Base-by-base conservation (phyloP, 2,329 filamentous ascomycete species). In the Epicoccum nigrum region DNA sequence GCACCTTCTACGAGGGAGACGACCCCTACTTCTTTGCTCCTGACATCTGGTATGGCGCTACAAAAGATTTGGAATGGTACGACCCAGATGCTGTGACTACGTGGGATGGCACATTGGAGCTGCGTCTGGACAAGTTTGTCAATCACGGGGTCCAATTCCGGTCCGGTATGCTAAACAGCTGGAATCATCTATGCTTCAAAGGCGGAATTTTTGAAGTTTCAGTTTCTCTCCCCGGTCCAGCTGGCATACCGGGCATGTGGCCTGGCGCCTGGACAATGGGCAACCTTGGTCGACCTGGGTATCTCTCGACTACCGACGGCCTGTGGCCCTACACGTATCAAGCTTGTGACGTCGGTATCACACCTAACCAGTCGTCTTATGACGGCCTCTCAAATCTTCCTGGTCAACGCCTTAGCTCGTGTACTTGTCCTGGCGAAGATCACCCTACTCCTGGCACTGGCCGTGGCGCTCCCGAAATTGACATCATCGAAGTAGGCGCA, bases 1-100 rank as follows among this genome's bases (percentile, higher is more conserved):
- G 81, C 23, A 81, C 80, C 0, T 83, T 84, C 59, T 83, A 82
- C 54, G 74, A 77, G 23, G 81, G 80, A n/a, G 81, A 83, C 55
- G 81, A 83, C 58, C 79, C 81, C 1, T 84, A 78, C 63, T 83
- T 78, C 73, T 78, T 71, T 27, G 80, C 77, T 11, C 75, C 77
- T 12, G 74, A 83, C 56, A 69, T 82, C 39, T 83, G 81, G 79
- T 84, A 84, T 64, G 79, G 77, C 34, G 78, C 77, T 7, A 82
- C 79, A 3, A 63, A 74, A 45, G 79, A 81, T 62, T 54, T 81
- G 43, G 78, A 81, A 64, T 75, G 80, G 80, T 76, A 83, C 65
- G 70, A 79, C 67, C 73, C 81, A 53, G 80, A 81, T 61, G 80
- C 80, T 4, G 74, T 78, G 17, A 81, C 78, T 5, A 82, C 80